Percentiles rank a stretch among this genome's conserved stretches.
Evolutionary conservation across 306 rosid species (phyloP).

Genomic region (Carpinus viminea): DNA sequence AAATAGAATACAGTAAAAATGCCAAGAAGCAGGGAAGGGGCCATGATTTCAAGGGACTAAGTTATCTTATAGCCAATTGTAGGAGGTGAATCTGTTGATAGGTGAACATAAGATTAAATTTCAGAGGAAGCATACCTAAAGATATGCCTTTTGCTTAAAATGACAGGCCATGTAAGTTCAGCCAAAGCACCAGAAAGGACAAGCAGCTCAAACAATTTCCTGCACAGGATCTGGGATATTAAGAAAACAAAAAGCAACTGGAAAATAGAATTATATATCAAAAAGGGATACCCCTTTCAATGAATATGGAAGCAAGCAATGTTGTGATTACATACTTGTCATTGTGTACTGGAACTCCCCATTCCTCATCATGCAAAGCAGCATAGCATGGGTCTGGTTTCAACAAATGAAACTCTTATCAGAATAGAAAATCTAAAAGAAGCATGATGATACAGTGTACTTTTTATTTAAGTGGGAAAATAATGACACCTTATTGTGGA

Average conservation of each 20-base stretch:
- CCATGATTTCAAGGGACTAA: slow-evolving; percentile 12
- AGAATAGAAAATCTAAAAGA: slow-evolving; percentile 29
- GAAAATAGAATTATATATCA: slow-evolving; percentile 5
- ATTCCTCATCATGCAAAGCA: slow-evolving; percentile 80
- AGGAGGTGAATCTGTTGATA: slow-evolving; percentile 16
- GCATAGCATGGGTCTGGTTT: slow-evolving; percentile 62
- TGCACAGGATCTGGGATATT: slow-evolving; percentile 39
- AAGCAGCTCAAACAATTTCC: slow-evolving; percentile 84
- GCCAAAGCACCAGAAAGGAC: slow-evolving; percentile 74
- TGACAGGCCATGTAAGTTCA: slow-evolving; percentile 82
- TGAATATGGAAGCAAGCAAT: slow-evolving; percentile 22
- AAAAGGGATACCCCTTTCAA: background rate
- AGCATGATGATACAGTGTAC: background rate
- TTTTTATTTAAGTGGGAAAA: background rate
- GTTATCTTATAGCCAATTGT: slow-evolving; percentile 3
- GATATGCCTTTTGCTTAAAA: slow-evolving; percentile 70
- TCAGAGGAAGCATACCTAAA: slow-evolving; percentile 56
- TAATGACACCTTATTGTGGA: background rate
- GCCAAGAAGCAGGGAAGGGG: background rate
- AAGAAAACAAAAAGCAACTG: slow-evolving; percentile 24
- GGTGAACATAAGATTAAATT: slow-evolving; percentile 7
- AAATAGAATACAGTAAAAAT: slow-evolving; percentile 7
- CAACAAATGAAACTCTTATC: slow-evolving; percentile 35
- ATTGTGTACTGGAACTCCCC: slow-evolving; percentile 86
- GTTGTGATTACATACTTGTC: slow-evolving; percentile 58